Evolutionary conservation across 1,284 basidiomycete species (phyloP), one percentile per base, ranked within the genome.

Genomic region (Coriolopsis trogii): DNA sequence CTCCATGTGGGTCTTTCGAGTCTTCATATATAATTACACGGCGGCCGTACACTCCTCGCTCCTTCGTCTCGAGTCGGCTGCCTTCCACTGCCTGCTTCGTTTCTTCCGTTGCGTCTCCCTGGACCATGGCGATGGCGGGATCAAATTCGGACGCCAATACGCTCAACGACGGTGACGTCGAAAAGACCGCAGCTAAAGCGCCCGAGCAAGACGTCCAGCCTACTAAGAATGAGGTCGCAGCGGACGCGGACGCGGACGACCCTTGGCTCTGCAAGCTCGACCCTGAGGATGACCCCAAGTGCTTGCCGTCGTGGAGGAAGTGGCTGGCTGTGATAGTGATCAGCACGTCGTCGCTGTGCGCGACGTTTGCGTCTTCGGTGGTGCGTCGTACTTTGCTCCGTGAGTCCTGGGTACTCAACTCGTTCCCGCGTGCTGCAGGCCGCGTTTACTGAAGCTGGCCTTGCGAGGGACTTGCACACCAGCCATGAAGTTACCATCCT

Each of bases 341-440:
- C 52, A 76, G 78, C 43, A 67, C 70, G 1, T 77, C 78, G 2
- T 76, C 84, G 1, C 69, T 84, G 3, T 87, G 86, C 60, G 85
- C 84, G 10, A 85, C 89, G 0, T 89, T 83, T 64, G 80, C 84
- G 16, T 90, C 87, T 0, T 87, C 85, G 4, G 79, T 89, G 71
- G 85, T 85, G 52, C 51, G 81, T 52, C 25, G 20, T 5, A 26
- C 7, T 18, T n/a, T n/a, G n/a, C n/a, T 30, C 18, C 12, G 7
- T 3, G 18, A 10, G 16, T 24, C n/a, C 10, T 20, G 26, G n/a
- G 16, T 28, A 4, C 36, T 40, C 15, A 29, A 10, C 20, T 41
- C 29, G n/a, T n/a, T n/a, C n/a, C n/a, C n/a, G n/a, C n/a, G n/a
- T 16, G 49, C 15, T 37, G 5, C 44, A 87, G 85, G 85, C 87